A percentile compares a stretch with the other conserved stretches of the same genome.
These are phyloP conservation scores for Serendipita sp. DNA, from an alignment of 768 basidiomycete species.

Conservation along the genomic window DNA sequence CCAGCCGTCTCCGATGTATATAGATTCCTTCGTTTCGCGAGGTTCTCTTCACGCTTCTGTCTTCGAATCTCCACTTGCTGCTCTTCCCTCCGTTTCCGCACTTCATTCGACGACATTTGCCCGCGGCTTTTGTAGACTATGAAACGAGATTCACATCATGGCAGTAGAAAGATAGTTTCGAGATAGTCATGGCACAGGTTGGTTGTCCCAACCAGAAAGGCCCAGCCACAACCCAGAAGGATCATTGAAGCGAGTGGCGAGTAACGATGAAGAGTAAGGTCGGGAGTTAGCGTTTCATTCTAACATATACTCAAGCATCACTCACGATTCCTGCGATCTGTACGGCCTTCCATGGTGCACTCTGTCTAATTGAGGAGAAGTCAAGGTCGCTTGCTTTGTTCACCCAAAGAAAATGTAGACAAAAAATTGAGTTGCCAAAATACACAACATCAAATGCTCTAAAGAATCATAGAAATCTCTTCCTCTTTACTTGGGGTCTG, in stretches of 20 bases:
- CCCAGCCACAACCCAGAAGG: too few relatives aligned
- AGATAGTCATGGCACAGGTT: too few relatives aligned
- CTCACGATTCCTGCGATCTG: conserved; percentile 5
- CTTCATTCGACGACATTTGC: conserved; percentile 22
- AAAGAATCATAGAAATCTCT: background rate
- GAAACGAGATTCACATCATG: too few relatives aligned
- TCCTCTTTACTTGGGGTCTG: background rate
- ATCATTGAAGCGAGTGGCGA: background rate
- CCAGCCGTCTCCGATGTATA: conserved; percentile 17
- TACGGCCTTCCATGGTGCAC: background rate
- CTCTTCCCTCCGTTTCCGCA: conserved; percentile 30
- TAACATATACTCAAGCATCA: background rate
- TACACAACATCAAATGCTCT: background rate
- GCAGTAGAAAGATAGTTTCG: too few relatives aligned
- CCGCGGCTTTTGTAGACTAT: conserved; percentile 22
- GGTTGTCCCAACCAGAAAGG: too few relatives aligned
- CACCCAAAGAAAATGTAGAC: too few relatives aligned
- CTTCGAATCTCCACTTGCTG: conserved; percentile 34
- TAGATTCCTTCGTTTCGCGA: conserved; percentile 32
- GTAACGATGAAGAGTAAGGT: background rate
- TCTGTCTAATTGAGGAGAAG: background rate
- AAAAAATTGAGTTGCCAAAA: background rate
- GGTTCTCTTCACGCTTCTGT: conserved; percentile 33
- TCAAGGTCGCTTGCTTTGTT: background rate
- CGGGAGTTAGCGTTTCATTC: background rate